phyloP scores from a whole-genome alignment of 352 stramenopile species.

The Globisporangium cederbergense region DNA sequence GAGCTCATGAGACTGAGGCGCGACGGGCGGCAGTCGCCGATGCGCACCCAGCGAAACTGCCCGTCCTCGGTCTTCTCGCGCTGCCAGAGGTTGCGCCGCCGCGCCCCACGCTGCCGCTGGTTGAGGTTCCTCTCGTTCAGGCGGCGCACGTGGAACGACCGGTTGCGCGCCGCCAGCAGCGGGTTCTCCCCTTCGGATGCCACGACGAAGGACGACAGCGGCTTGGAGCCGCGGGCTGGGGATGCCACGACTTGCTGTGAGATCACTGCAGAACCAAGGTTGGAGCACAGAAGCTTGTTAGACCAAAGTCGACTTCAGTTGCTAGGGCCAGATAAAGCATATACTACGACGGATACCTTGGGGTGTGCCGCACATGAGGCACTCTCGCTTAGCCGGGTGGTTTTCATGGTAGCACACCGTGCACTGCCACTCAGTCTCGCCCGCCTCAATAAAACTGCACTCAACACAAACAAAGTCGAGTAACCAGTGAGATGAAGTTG shows the following conservation, averaged over 20 bases:
- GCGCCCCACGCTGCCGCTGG: slow-evolving; percentile 66
- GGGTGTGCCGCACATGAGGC: slow-evolving; percentile 78
- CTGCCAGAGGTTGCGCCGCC: slow-evolving; percentile 75
- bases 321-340: background rate
- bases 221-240: slow-evolving; percentile 20
- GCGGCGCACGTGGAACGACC: slow-evolving; percentile 75
- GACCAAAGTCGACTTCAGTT: background rate
- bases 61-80: slow-evolving; percentile 66
- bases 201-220: slow-evolving; percentile 27
- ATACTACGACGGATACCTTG: slow-evolving; percentile 34
- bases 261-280: slow-evolving; percentile 40
- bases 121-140: slow-evolving; percentile 83
- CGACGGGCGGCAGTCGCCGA: slow-evolving; percentile 62
- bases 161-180: slow-evolving; percentile 51
- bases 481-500: background rate
- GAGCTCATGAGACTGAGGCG: slow-evolving; percentile 53
- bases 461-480: background rate
- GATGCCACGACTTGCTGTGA: slow-evolving; percentile 51
- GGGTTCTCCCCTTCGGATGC: slow-evolving; percentile 26
- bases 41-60: slow-evolving; percentile 77
- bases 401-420: slow-evolving; percentile 84
- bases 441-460: slow-evolving; percentile 54
- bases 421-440: slow-evolving; percentile 79
- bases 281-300: background rate
- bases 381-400: slow-evolving; percentile 76